phyloP scores from a whole-genome alignment of 2,329 filamentous ascomycete genomes.

The Claviceps arundinis region DNA sequence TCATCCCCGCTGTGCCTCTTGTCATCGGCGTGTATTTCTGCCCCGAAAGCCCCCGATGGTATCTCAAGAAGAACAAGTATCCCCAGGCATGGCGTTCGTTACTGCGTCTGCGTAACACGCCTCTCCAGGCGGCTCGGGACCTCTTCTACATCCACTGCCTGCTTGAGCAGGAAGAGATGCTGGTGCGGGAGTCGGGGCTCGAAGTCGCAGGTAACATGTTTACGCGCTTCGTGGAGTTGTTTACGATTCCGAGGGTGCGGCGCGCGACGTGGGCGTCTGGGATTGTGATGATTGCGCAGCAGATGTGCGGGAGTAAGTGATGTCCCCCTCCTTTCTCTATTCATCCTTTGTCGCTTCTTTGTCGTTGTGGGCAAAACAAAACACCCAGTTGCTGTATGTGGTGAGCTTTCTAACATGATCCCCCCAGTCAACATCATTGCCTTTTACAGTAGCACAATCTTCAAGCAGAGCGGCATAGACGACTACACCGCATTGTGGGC shows the following conservation, averaged over 20 bases:
- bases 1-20: constrained; percentile 51
- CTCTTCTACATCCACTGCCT: constrained; percentile 45
- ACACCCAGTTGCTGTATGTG: not conserved
- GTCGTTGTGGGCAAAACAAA: not conserved
- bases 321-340: not conserved
- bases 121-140: constrained; percentile 48
- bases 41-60: constrained; percentile 54
- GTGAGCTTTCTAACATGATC: not conserved
- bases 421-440: constrained; percentile 30
- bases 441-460: constrained; percentile 14
- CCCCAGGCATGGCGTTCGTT: constrained; percentile 42
- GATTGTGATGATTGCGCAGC: constrained; percentile 54
- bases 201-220: constrained; percentile 29
- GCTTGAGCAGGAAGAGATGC: constrained; percentile 17
- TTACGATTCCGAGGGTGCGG: constrained; percentile 43
- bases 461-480: constrained; percentile 22
- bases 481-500: constrained; percentile 17
- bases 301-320: constrained; percentile 37
- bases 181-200: constrained; percentile 16
- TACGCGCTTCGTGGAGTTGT: constrained; percentile 40
- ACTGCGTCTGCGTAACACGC: constrained; percentile 40
- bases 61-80: constrained; percentile 47
- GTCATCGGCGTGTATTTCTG: constrained; percentile 44
- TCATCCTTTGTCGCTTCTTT: not conserved
- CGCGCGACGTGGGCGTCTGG: constrained; percentile 53